These are phyloP conservation scores for Phytophthora melonis DNA, from an alignment of 352 stramenopile species.

Conservation along the genomic window DNA sequence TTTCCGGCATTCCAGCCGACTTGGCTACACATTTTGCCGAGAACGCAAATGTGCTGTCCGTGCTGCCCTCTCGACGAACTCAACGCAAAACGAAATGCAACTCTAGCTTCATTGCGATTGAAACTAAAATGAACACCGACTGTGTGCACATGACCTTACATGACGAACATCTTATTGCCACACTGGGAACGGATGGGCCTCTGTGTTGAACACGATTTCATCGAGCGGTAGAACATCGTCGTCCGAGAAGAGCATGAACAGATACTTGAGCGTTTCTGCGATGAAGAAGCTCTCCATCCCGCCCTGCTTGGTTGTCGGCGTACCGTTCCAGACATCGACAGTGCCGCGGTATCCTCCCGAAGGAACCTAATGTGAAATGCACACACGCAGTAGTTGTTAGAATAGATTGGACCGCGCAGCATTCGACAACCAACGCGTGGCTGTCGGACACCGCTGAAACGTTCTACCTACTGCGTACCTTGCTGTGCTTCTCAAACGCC, in stretches of 20 bases:
- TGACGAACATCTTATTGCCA: constrained; percentile 12
- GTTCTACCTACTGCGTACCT: constrained; percentile 31
- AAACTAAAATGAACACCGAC: background rate
- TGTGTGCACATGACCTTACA: background rate
- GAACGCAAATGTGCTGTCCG: no score
- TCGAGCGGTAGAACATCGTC: constrained; percentile 74
- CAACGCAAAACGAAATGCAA: no score
- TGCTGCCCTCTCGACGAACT: no score
- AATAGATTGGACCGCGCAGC: background rate
- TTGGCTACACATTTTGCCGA: no score
- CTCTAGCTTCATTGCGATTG: background rate
- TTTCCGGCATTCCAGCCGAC: no score
- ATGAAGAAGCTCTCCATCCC: constrained; percentile 93
- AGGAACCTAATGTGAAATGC: constrained; percentile 35
- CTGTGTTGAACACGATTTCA: constrained; percentile 88
- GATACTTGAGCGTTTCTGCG: constrained; percentile 94
- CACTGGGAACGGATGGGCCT: constrained; percentile 79
- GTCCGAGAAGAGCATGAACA: constrained; percentile 90
- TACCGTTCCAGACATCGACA: constrained; percentile 55
- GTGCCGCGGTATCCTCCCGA: constrained; percentile 77
- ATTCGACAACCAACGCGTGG: background rate
- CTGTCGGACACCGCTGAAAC: background rate
- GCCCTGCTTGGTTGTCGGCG: constrained; percentile 31
- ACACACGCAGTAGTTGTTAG: background rate
- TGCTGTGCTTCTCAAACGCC: constrained; percentile 75